Percentiles rank a stretch among this genome's conserved stretches.
Conservation (phyloP, 768 basidiomycete species). For the Infundibulicybe gibba region DNA sequence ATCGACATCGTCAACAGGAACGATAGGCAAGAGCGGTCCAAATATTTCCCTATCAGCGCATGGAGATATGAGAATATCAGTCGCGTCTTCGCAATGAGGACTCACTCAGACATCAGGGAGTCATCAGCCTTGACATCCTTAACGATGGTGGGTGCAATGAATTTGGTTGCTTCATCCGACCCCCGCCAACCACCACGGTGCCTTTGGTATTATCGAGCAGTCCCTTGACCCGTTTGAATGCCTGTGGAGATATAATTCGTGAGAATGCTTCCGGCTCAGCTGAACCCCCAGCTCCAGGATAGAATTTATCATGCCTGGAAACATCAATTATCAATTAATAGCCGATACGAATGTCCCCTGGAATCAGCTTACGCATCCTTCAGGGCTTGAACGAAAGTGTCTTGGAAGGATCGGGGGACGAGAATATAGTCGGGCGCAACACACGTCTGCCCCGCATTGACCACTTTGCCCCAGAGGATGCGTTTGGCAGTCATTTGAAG, state of each 20-base stretch:
- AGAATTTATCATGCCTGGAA: conserved; percentile 52
- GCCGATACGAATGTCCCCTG: neutral
- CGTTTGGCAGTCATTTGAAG: conserved; percentile 62
- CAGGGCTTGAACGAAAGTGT: conserved; percentile 40
- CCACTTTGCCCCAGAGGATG: conserved; percentile 80
- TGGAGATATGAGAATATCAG: neutral
- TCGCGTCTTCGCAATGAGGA: conserved; percentile 5
- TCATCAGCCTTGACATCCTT: conserved; percentile 59
- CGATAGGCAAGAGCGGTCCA: conserved; percentile 75
- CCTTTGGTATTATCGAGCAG: conserved; percentile 69
- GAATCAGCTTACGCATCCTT: conserved; percentile 30
- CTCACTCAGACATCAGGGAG: conserved; percentile 74
- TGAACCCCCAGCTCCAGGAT: conserved; percentile 44
- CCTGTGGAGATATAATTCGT: conserved; percentile 50
- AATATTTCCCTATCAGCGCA: conserved; percentile 64
- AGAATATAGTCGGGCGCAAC: conserved; percentile 58
- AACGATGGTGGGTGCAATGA: conserved; percentile 73
- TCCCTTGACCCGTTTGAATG: conserved; percentile 56
- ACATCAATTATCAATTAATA: neutral
- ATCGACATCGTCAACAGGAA: conserved; percentile 68
- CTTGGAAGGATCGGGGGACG: conserved; percentile 41
- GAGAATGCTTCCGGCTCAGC: conserved; percentile 38
- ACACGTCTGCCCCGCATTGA: conserved; percentile 78
- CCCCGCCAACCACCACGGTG: conserved; percentile 62
- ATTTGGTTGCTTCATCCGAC: conserved; percentile 51